Percentiles rank a stretch among this genome's conserved stretches.
These are phyloP conservation scores for Exophiala calicioides DNA, from an alignment of 2,329 filamentous ascomycete genomes.

Conservation along the genomic window DNA sequence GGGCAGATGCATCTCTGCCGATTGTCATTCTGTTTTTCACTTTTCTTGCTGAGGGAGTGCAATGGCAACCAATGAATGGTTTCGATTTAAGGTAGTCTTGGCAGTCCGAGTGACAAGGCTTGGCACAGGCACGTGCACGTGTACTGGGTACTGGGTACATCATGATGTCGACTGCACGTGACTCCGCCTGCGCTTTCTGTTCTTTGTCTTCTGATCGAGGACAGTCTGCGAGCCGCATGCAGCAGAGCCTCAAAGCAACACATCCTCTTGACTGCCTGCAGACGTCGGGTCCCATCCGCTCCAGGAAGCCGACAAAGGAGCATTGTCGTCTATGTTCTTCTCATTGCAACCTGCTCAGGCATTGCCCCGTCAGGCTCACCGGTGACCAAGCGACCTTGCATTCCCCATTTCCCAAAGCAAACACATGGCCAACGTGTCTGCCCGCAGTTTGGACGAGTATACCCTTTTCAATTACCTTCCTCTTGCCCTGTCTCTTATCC, in stretches of 20 bases:
- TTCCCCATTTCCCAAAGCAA: slow-evolving; percentile 19
- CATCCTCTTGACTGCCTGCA: too few relatives aligned
- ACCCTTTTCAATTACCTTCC: slow-evolving; percentile 6
- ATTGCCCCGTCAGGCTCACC: too few relatives aligned
- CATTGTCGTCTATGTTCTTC: neutral
- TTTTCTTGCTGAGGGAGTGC: neutral
- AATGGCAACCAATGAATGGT: slow-evolving; percentile 8
- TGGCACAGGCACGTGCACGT: neutral
- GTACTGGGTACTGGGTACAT: slow-evolving; percentile 3
- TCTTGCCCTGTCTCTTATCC: neutral
- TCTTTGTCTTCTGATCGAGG: neutral
- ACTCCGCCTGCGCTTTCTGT: neutral
- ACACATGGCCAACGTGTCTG: slow-evolving; percentile 17
- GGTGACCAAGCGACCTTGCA: slow-evolving; percentile 4
- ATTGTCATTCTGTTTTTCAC: neutral
- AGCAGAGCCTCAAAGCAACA: neutral
- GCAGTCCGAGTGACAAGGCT: neutral
- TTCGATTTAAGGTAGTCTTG: neutral
- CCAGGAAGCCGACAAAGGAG: neutral
- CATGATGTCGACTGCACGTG: neutral
- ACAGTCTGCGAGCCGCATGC: slow-evolving; percentile 6
- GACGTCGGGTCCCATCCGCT: too few relatives aligned
- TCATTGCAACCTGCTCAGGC: too few relatives aligned
- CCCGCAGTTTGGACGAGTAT: slow-evolving; percentile 9
- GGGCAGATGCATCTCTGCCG: neutral